Percentiles rank a stretch among this genome's conserved stretches.
Evolutionary conservation across 2,329 filamentous ascomycete genomes (phyloP).

Genomic region (Hypoxylon sp.): DNA sequence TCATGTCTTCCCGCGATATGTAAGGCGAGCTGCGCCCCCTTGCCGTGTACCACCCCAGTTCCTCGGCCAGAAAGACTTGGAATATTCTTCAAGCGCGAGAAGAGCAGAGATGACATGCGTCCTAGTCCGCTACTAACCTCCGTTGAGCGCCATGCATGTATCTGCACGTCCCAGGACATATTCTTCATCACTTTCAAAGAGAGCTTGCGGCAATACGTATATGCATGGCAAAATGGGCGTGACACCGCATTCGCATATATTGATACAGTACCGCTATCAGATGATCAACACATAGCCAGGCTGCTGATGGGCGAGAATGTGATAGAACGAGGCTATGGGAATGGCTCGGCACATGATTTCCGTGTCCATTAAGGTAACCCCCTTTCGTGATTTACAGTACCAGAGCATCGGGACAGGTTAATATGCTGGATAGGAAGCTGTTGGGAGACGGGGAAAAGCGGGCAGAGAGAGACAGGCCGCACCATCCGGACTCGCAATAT

Average conservation of each 20-base stretch:
- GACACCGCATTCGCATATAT: not conserved
- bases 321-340: not conserved
- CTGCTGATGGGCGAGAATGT: constrained; percentile 18
- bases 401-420: constrained; percentile 16
- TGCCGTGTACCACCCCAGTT: not conserved
- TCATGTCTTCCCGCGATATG: constrained; percentile 12
- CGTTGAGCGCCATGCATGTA: not conserved
- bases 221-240: constrained; percentile 13
- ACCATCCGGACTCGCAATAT: constrained; percentile 19
- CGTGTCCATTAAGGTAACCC: not conserved
- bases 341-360: not conserved
- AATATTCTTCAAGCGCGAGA: not conserved
- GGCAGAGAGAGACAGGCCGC: constrained; percentile 27
- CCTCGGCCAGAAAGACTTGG: not conserved
- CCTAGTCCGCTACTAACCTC: not conserved
- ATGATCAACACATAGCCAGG: constrained; percentile 7
- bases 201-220: constrained; percentile 18
- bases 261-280: constrained; percentile 25
- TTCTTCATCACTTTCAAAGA: constrained; percentile 18
- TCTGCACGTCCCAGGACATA: constrained; percentile 1
- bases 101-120: not conserved
- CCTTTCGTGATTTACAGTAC: constrained; percentile 4
- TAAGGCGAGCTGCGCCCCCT: not conserved
- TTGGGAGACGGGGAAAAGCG: not conserved
- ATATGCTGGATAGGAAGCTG: constrained; percentile 2